Percentiles rank a stretch among this genome's conserved stretches.
Evolutionary conservation across 106 monocot genomes (phyloP).

Genomic region (Xerophyta viscosa): DNA sequence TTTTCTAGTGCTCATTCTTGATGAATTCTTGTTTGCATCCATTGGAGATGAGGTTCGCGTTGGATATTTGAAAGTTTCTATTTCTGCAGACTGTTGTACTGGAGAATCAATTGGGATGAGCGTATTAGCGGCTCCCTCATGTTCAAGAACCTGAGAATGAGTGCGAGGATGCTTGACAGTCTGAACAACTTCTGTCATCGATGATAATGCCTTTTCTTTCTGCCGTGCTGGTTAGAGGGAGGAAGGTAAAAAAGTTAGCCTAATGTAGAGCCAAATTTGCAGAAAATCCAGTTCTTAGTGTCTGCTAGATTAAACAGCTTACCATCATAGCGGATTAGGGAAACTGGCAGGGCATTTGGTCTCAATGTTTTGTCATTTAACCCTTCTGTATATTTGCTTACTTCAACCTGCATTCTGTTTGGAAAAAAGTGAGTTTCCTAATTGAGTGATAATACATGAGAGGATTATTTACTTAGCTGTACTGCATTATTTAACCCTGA

Average conservation of each 20-base stretch:
- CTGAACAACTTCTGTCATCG: conserved; percentile 67
- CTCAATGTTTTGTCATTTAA: conserved; percentile 64
- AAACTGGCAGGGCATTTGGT: conserved; percentile 81
- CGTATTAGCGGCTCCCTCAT: conserved; percentile 15
- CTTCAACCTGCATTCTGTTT: conserved; percentile 93
- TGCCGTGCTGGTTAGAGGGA: conserved; percentile 36
- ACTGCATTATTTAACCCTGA: too few species aligned
- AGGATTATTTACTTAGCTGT: too few species aligned
- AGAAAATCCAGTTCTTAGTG: background rate
- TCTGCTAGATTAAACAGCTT: conserved; percentile 6
- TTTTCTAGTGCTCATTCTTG: conserved; percentile 30
- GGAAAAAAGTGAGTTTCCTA: too few species aligned
- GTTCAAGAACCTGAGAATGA: conserved; percentile 20
- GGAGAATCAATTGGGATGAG: conserved; percentile 18
- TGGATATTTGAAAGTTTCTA: conserved; percentile 31
- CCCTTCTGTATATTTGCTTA: conserved; percentile 95
- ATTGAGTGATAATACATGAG: too few species aligned
- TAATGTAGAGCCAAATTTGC: background rate
- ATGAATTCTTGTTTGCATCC: conserved; percentile 39
- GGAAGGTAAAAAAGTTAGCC: background rate
- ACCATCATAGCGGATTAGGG: conserved; percentile 97
- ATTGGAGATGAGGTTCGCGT: conserved; percentile 31
- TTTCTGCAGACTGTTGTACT: conserved; percentile 17
- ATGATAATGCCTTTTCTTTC: conserved; percentile 63
- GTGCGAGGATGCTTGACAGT: conserved; percentile 52